These are phyloP conservation scores for Paragyromitra xinjiangensis DNA, from an alignment of 495 filamentous ascomycete genomes.

Conservation along the genomic window DNA sequence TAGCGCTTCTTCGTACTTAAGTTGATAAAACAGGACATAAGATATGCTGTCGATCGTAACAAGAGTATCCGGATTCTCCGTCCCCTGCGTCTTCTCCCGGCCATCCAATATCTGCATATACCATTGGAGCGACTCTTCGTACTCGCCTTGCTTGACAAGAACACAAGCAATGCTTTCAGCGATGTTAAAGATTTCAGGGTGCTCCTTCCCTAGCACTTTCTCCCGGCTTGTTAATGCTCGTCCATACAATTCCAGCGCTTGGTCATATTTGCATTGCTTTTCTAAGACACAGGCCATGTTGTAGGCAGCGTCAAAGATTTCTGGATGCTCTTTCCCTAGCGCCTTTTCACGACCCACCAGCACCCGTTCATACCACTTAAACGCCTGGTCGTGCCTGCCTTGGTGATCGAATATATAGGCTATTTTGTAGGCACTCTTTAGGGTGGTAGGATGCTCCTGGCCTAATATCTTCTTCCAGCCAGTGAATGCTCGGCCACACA, in stretches of 20 bases:
- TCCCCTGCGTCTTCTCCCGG: conserved; percentile 36
- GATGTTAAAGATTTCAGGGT: background rate
- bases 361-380: conserved; percentile 13
- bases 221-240: background rate
- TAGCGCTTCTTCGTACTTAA: background rate
- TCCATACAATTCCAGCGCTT: background rate
- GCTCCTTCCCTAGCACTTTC: background rate
- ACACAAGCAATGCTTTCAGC: background rate
- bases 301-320: background rate
- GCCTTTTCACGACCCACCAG: conserved; percentile 17
- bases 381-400: conserved; percentile 22
- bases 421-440: conserved; percentile 14
- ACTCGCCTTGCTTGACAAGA: background rate
- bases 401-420: conserved; percentile 16
- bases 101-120: background rate
- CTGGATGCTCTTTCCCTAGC: conserved; percentile 37
- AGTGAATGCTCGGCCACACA: conserved; percentile 6
- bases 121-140: conserved; percentile 10
- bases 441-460: conserved; percentile 6
- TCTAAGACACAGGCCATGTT: conserved; percentile 6
- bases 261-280: background rate
- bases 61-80: conserved; percentile 12
- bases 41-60: background rate
- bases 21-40: background rate
- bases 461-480: conserved; percentile 15